Base-by-base conservation (phyloP, 164 flowering plant genomes). In the Protea cynaroides region DNA sequence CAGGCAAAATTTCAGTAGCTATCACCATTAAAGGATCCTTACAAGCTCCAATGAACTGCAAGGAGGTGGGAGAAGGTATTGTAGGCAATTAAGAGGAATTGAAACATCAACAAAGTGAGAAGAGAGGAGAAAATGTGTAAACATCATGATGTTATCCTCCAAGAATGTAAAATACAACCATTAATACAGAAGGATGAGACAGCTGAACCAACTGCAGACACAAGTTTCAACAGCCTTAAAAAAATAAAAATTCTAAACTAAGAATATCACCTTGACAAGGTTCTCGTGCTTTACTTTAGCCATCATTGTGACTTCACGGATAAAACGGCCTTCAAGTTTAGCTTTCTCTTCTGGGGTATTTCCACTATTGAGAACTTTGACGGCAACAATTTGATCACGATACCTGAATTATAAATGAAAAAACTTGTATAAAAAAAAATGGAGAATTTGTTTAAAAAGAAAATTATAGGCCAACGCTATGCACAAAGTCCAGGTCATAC, bases 1-100 rank as follows among this genome's bases (percentile, higher is more conserved):
- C 98, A 0, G 92, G 97, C 66, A 92, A 78, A 10, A 90, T 76
- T 70, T 92, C 98, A 12, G 95, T 84, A 38, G 85, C 93, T 64
- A 92, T 86, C 74, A 86, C 96, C 96, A 92, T 92, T 23, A 84
- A 66, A 40, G 93, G 98, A 63, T 90, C 93, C 72, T 90, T 92
- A 61, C 95, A 92, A 67, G 96, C 98, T 72, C 98, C 98, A 77
- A 90, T 83, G 71, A 92, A 92, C 98, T 92, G 85, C 77, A 78
- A 67, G 66, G 13, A 4, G 55, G 52, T 13, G 19, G 46, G 46
- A 12, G 46, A 6, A 40, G 22, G 10, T 15, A 40, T 37, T 25
- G 59, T 29, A 37, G 29, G 1, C 15, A 46, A 19, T 54, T 11
- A 72, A 52, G 21, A 1, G n/a, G 9, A 61, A 60, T 25, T 60